A percentile compares a stretch with the other conserved stretches of the same genome.
These are phyloP conservation scores for Talaromyces piceae DNA, from an alignment of 2,329 filamentous ascomycete species.

Conservation along the genomic window DNA sequence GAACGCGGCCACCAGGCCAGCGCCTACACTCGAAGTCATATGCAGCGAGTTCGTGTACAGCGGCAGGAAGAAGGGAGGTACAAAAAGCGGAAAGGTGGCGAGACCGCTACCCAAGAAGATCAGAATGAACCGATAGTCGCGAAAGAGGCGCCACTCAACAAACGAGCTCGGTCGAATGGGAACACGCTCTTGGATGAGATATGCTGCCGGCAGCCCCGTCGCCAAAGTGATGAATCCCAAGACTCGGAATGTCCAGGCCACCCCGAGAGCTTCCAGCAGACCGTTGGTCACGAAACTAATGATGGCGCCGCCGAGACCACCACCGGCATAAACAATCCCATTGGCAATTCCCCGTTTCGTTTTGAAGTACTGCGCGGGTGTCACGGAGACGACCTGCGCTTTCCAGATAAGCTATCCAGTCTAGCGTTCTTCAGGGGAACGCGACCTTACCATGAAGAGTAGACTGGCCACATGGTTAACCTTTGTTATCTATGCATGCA, in stretches of 20 bases:
- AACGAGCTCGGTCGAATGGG: slow-evolving; percentile 34
- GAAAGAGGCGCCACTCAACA: slow-evolving; percentile 50
- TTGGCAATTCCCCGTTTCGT: slow-evolving; percentile 52
- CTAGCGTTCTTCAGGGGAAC: background rate
- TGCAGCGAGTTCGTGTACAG: slow-evolving; percentile 51
- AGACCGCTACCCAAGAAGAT: slow-evolving; percentile 50
- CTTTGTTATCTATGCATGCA: background rate
- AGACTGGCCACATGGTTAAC: slow-evolving; percentile 13
- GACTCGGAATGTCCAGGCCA: slow-evolving; percentile 56
- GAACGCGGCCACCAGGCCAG: slow-evolving; percentile 54
- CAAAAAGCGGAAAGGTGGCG: slow-evolving; percentile 53
- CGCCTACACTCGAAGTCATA: slow-evolving; percentile 46
- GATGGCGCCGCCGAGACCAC: slow-evolving; percentile 52
- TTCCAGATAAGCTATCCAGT: background rate
- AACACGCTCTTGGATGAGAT: slow-evolving; percentile 49
- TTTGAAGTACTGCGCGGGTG: slow-evolving; percentile 56
- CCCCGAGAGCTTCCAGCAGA: slow-evolving; percentile 49
- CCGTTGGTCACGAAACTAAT: slow-evolving; percentile 53
- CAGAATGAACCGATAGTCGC: slow-evolving; percentile 43
- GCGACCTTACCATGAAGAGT: slow-evolving; percentile 40
- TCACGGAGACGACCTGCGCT: slow-evolving; percentile 51
- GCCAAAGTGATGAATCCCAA: slow-evolving; percentile 49
- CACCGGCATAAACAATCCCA: slow-evolving; percentile 52
- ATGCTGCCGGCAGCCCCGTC: slow-evolving; percentile 46
- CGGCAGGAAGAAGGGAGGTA: slow-evolving; percentile 56